Percentiles rank a stretch among this genome's conserved stretches.
Evolutionary conservation across 2,329 filamentous ascomycete species (phyloP).

Genomic region (Pseudogymnoascus sp.): DNA sequence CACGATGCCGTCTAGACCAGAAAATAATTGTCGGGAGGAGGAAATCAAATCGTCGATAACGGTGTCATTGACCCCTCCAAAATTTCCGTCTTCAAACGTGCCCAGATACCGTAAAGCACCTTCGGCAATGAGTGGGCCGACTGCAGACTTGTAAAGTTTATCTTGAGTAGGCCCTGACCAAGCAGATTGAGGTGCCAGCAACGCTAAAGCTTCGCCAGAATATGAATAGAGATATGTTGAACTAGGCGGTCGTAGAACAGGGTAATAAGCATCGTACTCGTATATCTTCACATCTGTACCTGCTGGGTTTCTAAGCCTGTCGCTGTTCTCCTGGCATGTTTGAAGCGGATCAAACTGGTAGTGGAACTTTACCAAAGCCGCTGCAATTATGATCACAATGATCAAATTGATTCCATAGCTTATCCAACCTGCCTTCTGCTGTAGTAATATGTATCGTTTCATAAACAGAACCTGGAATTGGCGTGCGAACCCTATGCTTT

Average conservation of each 20-base stretch:
- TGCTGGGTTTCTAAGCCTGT: conserved; percentile 15
- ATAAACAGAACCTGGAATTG: conserved; percentile 53
- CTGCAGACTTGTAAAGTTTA: conserved; percentile 13
- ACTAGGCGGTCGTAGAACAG: background rate
- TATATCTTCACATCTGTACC: background rate
- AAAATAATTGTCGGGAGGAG: background rate
- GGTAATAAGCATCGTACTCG: background rate
- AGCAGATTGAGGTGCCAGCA: conserved; percentile 19
- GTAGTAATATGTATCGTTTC: conserved; percentile 51
- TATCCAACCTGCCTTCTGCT: conserved; percentile 45
- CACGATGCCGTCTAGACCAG: conserved; percentile 15
- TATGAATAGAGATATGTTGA: conserved; percentile 14
- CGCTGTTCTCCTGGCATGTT: conserved; percentile 18
- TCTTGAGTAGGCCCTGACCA: conserved; percentile 19
- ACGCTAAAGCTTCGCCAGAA: conserved; percentile 7
- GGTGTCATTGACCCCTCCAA: background rate
- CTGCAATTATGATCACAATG: conserved; percentile 49
- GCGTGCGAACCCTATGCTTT: conserved; percentile 43
- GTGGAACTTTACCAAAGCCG: conserved; percentile 44
- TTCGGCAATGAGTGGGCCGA: background rate
- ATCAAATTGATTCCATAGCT: conserved; percentile 51
- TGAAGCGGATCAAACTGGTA: conserved; percentile 16
- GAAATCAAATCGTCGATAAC: background rate
- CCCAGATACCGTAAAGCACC: background rate
- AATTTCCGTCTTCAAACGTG: background rate